A percentile compares a stretch with the other conserved stretches of the same genome.
These are phyloP conservation scores for Aspergillus amoenus DNA, from an alignment of 2,329 filamentous ascomycete genomes.

Conservation along the genomic window DNA sequence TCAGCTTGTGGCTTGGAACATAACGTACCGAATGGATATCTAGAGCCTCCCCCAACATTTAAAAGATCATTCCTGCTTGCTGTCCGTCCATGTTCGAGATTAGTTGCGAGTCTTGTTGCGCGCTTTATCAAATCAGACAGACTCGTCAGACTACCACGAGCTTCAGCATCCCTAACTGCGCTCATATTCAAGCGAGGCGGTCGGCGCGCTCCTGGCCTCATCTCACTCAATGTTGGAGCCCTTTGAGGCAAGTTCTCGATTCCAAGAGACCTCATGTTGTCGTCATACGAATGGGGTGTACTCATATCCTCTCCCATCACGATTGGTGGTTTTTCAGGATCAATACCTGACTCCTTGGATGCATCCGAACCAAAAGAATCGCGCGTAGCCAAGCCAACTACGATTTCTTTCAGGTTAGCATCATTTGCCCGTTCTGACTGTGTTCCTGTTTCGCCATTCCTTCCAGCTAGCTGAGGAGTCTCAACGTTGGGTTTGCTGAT, in stretches of 20 bases:
- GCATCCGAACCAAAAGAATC: slow-evolving; percentile 23
- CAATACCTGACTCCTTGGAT: slow-evolving; percentile 26
- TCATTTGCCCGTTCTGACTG: neutral
- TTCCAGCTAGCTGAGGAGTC: slow-evolving; percentile 16
- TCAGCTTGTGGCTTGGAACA: neutral
- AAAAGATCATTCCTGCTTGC: slow-evolving; percentile 57
- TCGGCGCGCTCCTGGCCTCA: slow-evolving; percentile 36
- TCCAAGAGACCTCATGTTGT: slow-evolving; percentile 21
- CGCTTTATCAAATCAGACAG: slow-evolving; percentile 86
- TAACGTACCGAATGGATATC: slow-evolving; percentile 27
- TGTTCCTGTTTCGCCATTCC: slow-evolving; percentile 11
- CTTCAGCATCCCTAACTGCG: slow-evolving; percentile 76
- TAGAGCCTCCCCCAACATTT: slow-evolving; percentile 31
- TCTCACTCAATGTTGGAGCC: slow-evolving; percentile 41
- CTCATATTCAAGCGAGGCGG: slow-evolving; percentile 80
- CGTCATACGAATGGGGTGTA: slow-evolving; percentile 9
- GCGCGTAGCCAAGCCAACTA: slow-evolving; percentile 12
- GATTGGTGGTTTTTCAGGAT: slow-evolving; percentile 36
- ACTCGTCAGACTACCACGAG: slow-evolving; percentile 86
- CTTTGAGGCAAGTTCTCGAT: slow-evolving; percentile 27
- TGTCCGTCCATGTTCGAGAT: slow-evolving; percentile 78
- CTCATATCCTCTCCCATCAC: slow-evolving; percentile 18
- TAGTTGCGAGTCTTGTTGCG: slow-evolving; percentile 80
- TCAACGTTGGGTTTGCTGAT: slow-evolving; percentile 34
- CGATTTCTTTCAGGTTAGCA: slow-evolving; percentile 16